These are phyloP conservation scores for Colletotrichum musae DNA, from an alignment of 2,329 filamentous ascomycete species.

Conservation along the genomic window DNA sequence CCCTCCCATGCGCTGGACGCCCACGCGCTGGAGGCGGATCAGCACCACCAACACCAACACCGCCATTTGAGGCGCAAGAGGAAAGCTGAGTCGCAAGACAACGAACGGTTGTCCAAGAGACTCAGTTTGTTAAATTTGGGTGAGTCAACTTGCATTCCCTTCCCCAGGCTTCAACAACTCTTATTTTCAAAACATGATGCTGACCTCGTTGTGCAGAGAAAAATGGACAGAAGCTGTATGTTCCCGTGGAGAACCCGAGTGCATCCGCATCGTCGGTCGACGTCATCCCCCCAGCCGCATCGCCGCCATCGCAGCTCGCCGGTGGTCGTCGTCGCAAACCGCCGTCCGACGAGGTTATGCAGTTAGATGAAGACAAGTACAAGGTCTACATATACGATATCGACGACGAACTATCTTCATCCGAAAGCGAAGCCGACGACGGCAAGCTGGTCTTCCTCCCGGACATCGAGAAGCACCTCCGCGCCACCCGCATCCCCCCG, in stretches of 20 bases:
- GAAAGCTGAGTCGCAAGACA: constrained; percentile 72
- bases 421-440: constrained; percentile 70
- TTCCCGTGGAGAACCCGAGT: constrained; percentile 70
- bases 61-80: constrained; percentile 62
- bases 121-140: constrained; percentile 87
- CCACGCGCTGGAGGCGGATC: constrained; percentile 38
- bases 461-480: constrained; percentile 87
- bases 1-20: constrained; percentile 41
- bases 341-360: constrained; percentile 74
- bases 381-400: constrained; percentile 93
- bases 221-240: constrained; percentile 75
- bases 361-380: constrained; percentile 87
- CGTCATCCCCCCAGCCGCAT: constrained; percentile 43
- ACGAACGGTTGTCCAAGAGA: constrained; percentile 86
- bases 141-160: constrained; percentile 57
- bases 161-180: background rate
- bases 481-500: constrained; percentile 77
- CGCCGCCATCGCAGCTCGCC: constrained; percentile 38
- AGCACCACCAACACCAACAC: constrained; percentile 42
- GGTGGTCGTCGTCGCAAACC: constrained; percentile 32
- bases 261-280: constrained; percentile 40
- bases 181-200: constrained; percentile 37
- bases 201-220: constrained; percentile 63
- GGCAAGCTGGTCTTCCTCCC: constrained; percentile 83
- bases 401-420: constrained; percentile 83